Base-by-base conservation (phyloP, 306 rosid species). In the Ammopiptanthus mongolicus region DNA sequence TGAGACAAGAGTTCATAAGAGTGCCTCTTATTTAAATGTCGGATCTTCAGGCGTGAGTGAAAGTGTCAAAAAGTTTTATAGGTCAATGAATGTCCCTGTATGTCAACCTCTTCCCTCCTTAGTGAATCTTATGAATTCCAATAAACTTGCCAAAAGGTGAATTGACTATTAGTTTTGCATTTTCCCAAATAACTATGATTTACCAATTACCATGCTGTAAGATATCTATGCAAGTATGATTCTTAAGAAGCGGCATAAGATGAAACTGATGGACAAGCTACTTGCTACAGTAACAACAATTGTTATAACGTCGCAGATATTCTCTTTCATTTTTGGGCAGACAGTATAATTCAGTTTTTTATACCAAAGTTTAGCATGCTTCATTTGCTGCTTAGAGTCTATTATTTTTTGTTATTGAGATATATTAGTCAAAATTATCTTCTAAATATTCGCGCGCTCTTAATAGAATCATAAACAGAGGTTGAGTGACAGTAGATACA, bases 81-180 rank as follows among this genome's bases (percentile, higher is more conserved):
- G 93, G 84, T 82, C 90, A 51, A 88, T 84, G 90, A 88, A 87
- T 75, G 87, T 90, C 59, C 81, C 95, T 60, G 85, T 89, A 73
- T 96, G 90, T 46, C 73, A 80, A 79, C 97, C 94, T 39, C 96
- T 90, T 83, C 95, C 97, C 53, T 86, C 95, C 4, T 84, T 93
- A 34, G 73, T 72, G 66, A 84, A 81, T 65, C 91, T 87, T 14
- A 65, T 83, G 88, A 93, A 87, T 29, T 53, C 85, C 42, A 78
- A 52, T 69, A 91, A 90, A 87, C 84, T 89, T 75, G 73, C 76
- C 64, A 91, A 82, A 86, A 84, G 90, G 84, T 46, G 79, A 79
- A 75, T 25, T 21, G 57, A 84, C 57, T 71, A 48, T 65, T 76
- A 62, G 47, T 34, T 23, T 36, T 42, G 18, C 19, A 51, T 46